Evolutionary conservation across 2,329 filamentous ascomycete species (phyloP), one percentile per base, ranked within the genome.

Genomic region (Zasmidium angulare): DNA sequence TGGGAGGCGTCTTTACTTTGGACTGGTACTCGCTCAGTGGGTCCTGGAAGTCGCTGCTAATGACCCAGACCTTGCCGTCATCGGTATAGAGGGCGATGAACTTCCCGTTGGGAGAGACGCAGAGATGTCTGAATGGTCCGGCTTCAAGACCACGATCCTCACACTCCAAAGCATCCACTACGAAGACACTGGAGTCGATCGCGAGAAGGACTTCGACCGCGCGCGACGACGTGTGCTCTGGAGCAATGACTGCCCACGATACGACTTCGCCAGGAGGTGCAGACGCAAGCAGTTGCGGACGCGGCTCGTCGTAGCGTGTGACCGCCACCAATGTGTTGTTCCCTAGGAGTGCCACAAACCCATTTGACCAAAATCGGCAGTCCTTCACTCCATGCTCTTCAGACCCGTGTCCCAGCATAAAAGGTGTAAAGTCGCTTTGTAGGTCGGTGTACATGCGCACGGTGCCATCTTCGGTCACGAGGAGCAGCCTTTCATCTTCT

Each of bases 351-450:
- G 93, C 95, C 22, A 98, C 93, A 75, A 99, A 91, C n/a, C 95
- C 95, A 26, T 86, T 86, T 52, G 88, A 86, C 80, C 96, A 98
- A 78, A 99, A 99, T 56, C 87, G 87, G 78, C 93, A 98, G n/a
- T 88, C 88, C 66, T 87, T 82, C 20, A 99, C 93, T 23, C 93
- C 90, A 69, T 89, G 86, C 65, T 96, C 90, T 69, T 98, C 95
- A 22, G 93, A 88, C 22, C 90, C 85, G 75, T 96, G 89, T 55
- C 93, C 95, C 0, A 99, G 81, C 1, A 90, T 93, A 75, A 98
- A 99, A 59, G 96, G 93, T 17, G 89, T 91, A 72, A 99, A 99
- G 72, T 98, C 93, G 63, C 89, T 91, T 74, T 96, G 90, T n/a
- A 99, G 79, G 70, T 95, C 90, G 73, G 92, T 87, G 72, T 93